Evolutionary conservation across 2,329 filamentous ascomycete species (phyloP).

Genomic region (Gliomastix tumulicola): DNA sequence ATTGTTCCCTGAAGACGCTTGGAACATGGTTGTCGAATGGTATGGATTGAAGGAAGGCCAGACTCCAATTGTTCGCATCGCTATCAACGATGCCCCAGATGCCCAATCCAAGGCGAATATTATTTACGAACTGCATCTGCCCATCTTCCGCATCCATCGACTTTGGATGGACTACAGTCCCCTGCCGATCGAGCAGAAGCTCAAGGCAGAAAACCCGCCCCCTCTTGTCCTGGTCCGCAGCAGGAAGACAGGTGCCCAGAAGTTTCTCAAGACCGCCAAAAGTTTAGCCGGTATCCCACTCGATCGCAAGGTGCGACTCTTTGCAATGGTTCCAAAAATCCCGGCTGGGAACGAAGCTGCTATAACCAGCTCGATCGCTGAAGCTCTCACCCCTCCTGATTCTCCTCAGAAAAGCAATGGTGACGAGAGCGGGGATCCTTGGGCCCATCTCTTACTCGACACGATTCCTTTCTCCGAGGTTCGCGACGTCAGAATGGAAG

Average conservation of each 20-base stretch:
- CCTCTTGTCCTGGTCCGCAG: slow-evolving; percentile 66
- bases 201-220: slow-evolving; percentile 53
- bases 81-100: slow-evolving; percentile 59
- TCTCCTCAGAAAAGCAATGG: slow-evolving; percentile 23
- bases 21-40: slow-evolving; percentile 75
- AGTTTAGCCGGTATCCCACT: slow-evolving; percentile 57
- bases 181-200: slow-evolving; percentile 46
- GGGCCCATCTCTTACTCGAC: slow-evolving; percentile 35
- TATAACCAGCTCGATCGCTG: slow-evolving; percentile 15
- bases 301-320: slow-evolving; percentile 67
- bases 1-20: slow-evolving; percentile 71
- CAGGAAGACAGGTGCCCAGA: slow-evolving; percentile 59
- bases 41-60: slow-evolving; percentile 70
- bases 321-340: too few species aligned
- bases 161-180: slow-evolving; percentile 57
- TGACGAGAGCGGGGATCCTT: slow-evolving; percentile 19
- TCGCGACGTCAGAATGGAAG: slow-evolving; percentile 13
- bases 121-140: slow-evolving; percentile 77
- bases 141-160: slow-evolving; percentile 78
- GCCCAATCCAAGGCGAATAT: slow-evolving; percentile 55
- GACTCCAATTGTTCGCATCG: slow-evolving; percentile 65
- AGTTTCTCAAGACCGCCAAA: slow-evolving; percentile 74
- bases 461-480: slow-evolving; percentile 45
- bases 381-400: slow-evolving; percentile 30
- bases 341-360: too few species aligned